Evolutionary conservation across 441 rosid species (phyloP).

Genomic region (Pelargonium exstipulatum): DNA sequence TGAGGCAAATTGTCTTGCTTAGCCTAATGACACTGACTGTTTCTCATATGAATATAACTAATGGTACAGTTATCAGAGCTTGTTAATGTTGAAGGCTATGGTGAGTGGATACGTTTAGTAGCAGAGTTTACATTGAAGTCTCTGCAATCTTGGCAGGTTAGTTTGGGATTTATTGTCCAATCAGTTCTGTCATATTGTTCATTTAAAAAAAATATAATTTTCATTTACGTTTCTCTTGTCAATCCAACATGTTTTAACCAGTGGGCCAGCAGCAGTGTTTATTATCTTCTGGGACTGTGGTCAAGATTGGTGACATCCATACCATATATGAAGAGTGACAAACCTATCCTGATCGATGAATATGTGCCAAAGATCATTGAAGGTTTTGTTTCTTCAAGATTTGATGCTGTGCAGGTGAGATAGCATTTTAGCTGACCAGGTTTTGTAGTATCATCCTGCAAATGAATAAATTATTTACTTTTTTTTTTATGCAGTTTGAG

Average conservation of each 20-base stretch:
- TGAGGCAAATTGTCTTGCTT: neutral
- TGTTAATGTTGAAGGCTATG: conserved; percentile 91
- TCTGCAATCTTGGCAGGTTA: conserved; percentile 98
- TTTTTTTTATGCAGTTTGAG: conserved; percentile 49
- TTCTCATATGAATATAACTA: conserved; percentile 22
- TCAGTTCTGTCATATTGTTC: neutral
- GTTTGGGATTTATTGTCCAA: conserved; percentile 15
- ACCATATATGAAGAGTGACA: conserved; percentile 90
- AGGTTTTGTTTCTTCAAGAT: conserved; percentile 89
- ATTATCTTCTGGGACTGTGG: conserved; percentile 95
- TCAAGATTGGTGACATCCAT: conserved; percentile 91
- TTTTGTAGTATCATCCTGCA: conserved; percentile 1
- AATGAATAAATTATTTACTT: conserved; percentile 7
- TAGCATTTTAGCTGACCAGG: neutral
- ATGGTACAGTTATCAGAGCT: conserved; percentile 89
- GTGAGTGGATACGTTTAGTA: conserved; percentile 96
- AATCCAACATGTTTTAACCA: conserved; percentile 23
- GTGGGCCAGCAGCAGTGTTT: conserved; percentile 99
- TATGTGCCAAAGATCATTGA: conserved; percentile 96
- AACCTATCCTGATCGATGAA: conserved; percentile 91
- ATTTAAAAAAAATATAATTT: too few relatives aligned
- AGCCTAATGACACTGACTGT: neutral
- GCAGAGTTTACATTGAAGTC: conserved; percentile 96
- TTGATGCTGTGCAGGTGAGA: conserved; percentile 83
- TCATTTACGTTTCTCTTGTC: neutral